A percentile compares a stretch with the other conserved stretches of the same genome.
Evolutionary conservation across 176 grass and related monocot species (phyloP).

Genomic region (Oryza officinalis): DNA sequence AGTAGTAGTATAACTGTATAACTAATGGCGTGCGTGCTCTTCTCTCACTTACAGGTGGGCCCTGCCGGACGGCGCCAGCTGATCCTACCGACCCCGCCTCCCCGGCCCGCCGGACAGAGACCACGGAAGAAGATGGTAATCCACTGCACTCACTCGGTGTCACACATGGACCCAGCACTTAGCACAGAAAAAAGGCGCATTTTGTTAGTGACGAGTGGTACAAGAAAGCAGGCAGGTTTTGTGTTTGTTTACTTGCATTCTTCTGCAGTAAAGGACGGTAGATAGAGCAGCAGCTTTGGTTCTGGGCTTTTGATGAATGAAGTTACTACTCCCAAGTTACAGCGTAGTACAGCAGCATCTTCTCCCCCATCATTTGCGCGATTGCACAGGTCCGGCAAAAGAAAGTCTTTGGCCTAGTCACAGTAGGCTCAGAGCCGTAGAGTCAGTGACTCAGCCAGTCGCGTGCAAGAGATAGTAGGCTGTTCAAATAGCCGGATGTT

Average conservation of each 20-base stretch:
- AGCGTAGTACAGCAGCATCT: background rate
- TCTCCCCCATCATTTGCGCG: conserved; percentile 14
- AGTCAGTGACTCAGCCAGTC: background rate
- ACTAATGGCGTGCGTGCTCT: background rate
- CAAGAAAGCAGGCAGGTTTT: background rate
- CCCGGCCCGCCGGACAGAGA: conserved; percentile 38
- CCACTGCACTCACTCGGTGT: background rate
- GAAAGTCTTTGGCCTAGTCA: background rate
- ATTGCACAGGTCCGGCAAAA: conserved; percentile 13
- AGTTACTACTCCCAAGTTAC: background rate
- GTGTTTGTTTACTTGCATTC: background rate
- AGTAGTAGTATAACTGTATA: too few species aligned
- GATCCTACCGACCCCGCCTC: conserved; percentile 41
- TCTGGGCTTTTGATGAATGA: conserved; percentile 15
- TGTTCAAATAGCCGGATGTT: background rate
- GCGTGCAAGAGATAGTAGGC: background rate
- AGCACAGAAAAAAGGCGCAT: background rate
- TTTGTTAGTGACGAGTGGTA: background rate
- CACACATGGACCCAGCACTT: background rate
- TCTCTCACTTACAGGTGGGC: conserved; percentile 14
- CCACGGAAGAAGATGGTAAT: conserved; percentile 63
- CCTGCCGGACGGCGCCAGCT: background rate
- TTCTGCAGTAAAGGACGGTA: background rate
- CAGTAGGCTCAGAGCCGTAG: background rate
- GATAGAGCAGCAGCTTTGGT: background rate